Evolutionary conservation across 75 land plant genomes (phyloP).

Genomic region (Sequoia sempervirens): DNA sequence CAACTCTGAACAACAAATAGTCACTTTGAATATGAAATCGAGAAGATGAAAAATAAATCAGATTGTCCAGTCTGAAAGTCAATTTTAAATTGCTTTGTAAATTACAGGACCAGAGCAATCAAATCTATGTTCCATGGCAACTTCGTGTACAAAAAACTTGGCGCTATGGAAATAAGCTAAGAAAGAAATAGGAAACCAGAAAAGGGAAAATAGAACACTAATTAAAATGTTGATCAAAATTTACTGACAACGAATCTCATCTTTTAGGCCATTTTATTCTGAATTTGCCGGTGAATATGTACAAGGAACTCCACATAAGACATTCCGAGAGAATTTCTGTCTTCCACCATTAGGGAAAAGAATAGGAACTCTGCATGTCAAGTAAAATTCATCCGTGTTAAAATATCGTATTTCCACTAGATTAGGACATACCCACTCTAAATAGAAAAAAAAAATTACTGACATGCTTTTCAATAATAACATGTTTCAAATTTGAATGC

Average conservation of each 20-base stretch:
- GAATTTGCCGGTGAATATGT: conserved; percentile 87
- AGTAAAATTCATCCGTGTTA: not conserved
- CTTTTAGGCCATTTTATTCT: conserved; percentile 62
- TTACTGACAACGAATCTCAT: not conserved
- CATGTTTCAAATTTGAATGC: not conserved
- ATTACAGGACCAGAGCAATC: not conserved
- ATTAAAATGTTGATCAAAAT: conserved; percentile 1
- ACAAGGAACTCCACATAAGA: conserved; percentile 95
- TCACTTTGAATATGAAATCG: not conserved
- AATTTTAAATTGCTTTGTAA: not conserved
- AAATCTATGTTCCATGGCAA: not conserved
- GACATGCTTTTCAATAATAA: not conserved
- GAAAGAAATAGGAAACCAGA: not conserved
- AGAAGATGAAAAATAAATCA: not conserved
- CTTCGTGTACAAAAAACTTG: not conserved
- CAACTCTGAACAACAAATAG: not conserved
- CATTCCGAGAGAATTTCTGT: conserved; percentile 54
- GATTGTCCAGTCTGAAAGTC: not conserved
- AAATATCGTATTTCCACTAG: not conserved
- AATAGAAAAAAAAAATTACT: not conserved
- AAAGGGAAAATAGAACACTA: not conserved
- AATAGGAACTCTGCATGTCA: conserved; percentile 62
- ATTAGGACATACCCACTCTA: not conserved
- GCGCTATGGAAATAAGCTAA: not conserved
- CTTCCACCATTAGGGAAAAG: conserved; percentile 83